These are phyloP conservation scores for Kluyveromyces sp. DNA, from an alignment of 1,139 yeast species.

Conservation along the genomic window DNA sequence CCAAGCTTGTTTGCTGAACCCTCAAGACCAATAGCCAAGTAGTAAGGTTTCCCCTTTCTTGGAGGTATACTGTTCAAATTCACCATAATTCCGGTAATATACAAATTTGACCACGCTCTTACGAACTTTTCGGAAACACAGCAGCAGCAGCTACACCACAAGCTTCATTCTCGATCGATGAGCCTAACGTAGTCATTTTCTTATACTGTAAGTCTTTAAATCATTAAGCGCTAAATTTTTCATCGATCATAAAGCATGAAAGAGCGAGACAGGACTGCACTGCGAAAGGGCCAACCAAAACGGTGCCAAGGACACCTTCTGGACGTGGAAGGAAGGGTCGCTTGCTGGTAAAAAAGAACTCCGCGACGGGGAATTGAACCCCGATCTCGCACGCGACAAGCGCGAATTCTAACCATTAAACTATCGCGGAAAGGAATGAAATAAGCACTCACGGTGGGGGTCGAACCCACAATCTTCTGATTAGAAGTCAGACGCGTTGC, in stretches of 20 bases:
- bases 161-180: too few species aligned
- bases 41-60: conserved; percentile 40
- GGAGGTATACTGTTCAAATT: conserved; percentile 26
- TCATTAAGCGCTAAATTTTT: too few species aligned
- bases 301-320: too few species aligned
- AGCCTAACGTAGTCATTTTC: background rate
- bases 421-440: conserved; percentile 30
- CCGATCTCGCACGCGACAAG: conserved; percentile 37
- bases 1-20: conserved; percentile 97
- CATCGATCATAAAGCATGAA: background rate
- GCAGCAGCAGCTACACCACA: too few species aligned
- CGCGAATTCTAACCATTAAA: conserved; percentile 36
- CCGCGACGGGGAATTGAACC: conserved; percentile 38
- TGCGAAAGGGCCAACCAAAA: too few species aligned
- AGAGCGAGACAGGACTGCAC: too few species aligned
- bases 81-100: conserved; percentile 12
- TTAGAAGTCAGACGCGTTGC: conserved; percentile 62
- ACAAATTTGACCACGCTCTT: too few species aligned
- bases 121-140: too few species aligned
- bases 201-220: too few species aligned
- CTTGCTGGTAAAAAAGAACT: conserved; percentile 25
- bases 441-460: conserved; percentile 52
- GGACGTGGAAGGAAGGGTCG: too few species aligned
- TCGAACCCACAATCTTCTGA: conserved; percentile 60
- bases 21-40: conserved; percentile 81